A percentile compares a stretch with the other conserved stretches of the same genome.
Evolutionary conservation across 208 protist species (phyloP).

Genomic region (Naegleria lovaniensis): DNA sequence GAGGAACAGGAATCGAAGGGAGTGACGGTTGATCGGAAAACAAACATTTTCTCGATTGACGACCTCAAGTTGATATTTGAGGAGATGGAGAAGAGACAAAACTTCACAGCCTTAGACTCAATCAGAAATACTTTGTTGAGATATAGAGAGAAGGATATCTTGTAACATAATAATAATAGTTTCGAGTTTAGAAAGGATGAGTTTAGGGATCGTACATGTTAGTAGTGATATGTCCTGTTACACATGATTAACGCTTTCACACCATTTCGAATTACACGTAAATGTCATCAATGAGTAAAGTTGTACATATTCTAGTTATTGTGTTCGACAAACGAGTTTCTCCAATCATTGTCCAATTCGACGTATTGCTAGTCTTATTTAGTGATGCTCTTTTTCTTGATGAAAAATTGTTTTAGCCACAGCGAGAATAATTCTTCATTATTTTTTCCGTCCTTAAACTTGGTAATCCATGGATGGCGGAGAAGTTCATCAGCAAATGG

Average conservation of each 20-base stretch:
- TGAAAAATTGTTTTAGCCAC: background rate
- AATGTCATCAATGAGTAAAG: background rate
- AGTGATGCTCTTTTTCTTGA: background rate
- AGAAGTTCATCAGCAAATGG: background rate
- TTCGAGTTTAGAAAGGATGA: too few relatives aligned
- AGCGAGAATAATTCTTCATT: background rate
- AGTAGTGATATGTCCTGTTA: too few relatives aligned
- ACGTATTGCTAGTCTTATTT: background rate
- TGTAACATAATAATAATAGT: too few relatives aligned
- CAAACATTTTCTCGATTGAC: background rate
- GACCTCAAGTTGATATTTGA: background rate
- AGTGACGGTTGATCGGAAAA: background rate
- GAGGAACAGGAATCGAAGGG: background rate
- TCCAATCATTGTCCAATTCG: too few relatives aligned
- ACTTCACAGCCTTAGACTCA: background rate
- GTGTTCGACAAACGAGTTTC: too few relatives aligned
- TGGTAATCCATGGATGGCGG: background rate
- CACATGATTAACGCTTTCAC: too few relatives aligned
- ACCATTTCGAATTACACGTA: background rate
- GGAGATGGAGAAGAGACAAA: background rate
- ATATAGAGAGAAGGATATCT: background rate
- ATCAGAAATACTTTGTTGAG: background rate
- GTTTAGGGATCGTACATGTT: too few relatives aligned
- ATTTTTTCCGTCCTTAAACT: background rate
- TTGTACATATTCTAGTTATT: too few relatives aligned